Evolutionary conservation across 75 land plant genomes (phyloP).

Genomic region (Cupressus sempervirens): DNA sequence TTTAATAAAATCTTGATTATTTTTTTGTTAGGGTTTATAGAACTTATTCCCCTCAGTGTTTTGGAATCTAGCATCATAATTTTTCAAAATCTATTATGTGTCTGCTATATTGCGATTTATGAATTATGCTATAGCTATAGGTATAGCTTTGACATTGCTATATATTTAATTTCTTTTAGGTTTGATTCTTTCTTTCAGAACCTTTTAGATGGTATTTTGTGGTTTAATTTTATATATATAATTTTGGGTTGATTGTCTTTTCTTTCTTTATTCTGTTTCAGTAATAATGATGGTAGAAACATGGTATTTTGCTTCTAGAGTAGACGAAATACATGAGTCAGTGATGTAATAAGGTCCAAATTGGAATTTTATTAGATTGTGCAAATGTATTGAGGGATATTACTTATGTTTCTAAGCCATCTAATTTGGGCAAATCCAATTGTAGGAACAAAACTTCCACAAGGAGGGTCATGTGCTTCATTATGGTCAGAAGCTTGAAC

Average conservation of each 20-base stretch:
- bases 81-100: background rate
- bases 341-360: background rate
- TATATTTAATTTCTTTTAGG: constrained; percentile 2
- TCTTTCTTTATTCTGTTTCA: background rate
- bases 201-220: background rate
- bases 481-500: constrained; percentile 76
- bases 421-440: background rate
- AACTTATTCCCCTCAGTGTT: background rate
- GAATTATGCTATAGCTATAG: background rate
- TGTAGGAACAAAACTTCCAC: constrained; percentile 89
- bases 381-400: background rate
- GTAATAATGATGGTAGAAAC: background rate
- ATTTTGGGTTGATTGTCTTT: background rate
- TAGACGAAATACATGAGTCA: background rate
- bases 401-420: background rate
- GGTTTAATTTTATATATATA: background rate
- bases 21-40: background rate
- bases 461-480: constrained; percentile 68
- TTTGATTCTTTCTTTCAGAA: background rate
- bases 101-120: background rate
- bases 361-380: background rate
- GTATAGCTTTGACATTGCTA: background rate
- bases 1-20: background rate
- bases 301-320: background rate
- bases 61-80: background rate